phyloP scores from a whole-genome alignment of 257 asterid genomes.

The Solanum acaule region DNA sequence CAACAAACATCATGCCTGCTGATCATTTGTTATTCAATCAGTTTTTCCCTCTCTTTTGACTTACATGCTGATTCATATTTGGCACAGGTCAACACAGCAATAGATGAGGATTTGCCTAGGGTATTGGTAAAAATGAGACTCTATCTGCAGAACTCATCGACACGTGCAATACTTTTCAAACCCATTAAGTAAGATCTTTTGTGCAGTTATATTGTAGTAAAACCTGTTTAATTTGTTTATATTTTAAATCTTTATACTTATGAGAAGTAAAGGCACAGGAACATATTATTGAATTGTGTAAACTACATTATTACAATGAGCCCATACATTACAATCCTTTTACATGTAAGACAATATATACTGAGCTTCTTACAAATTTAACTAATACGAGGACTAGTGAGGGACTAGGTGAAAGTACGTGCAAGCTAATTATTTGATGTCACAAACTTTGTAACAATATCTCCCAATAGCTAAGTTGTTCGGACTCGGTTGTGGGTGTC shows the following conservation, averaged over 20 bases:
- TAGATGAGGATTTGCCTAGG: conserved; percentile 72
- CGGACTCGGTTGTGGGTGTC: not conserved
- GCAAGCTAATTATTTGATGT: not conserved
- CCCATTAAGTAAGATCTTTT: conserved; percentile 73
- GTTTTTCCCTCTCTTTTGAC: not conserved
- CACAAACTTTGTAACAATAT: not conserved
- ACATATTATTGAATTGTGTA: not conserved
- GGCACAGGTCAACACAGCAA: conserved; percentile 64
- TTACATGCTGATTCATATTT: not conserved
- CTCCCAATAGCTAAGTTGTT: not conserved
- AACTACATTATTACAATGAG: not conserved
- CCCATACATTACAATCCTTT: not conserved
- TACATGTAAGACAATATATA: not conserved
- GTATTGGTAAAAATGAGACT: conserved; percentile 87
- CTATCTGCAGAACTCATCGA: conserved; percentile 87
- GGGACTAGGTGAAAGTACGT: not conserved
- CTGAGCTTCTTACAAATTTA: not conserved
- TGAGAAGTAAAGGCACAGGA: not conserved
- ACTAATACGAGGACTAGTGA: not conserved
- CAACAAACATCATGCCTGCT: not conserved
- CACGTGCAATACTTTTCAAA: conserved; percentile 88
- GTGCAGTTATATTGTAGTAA: not conserved
- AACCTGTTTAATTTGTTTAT: not conserved
- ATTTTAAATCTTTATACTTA: not conserved
- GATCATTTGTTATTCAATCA: not conserved